Base-by-base conservation (phyloP, 2,329 filamentous ascomycete genomes). In the Cercospora sp. region DNA sequence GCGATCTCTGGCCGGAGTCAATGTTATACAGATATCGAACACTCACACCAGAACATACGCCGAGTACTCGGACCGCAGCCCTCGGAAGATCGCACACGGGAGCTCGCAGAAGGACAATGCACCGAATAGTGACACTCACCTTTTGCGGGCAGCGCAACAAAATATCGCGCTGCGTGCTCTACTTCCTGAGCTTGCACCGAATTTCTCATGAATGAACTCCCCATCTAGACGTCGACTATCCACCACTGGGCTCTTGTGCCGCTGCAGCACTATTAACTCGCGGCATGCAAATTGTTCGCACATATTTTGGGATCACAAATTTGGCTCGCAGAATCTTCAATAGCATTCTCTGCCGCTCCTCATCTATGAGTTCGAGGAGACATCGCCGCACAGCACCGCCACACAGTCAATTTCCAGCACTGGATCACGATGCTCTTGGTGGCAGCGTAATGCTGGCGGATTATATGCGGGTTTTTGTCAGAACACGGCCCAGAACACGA, bases 371-470 rank as follows among this genome's bases (percentile, higher is more conserved):
- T 24, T 24, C 16, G 37, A 49, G 43, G 45, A 24, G 12, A 13
- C 45, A 51, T 24, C 32, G 6, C 37, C 61, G 26, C n/a, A 24
- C 18, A 60, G 30, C 63, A 53, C 55, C 53, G 63, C 63, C 63
- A 16, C 55, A 37, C 9, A 8, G 16, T 32, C 57, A 59, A 53
- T 61, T 21, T 61, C 45, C 55, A 53, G 40, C 12, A 26, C 32
- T 26, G 16, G 55, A 26, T 53, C 63, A 66, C 37, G 43, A 49
- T 51, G 34, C 26, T 28, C 43, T 43, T 60, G 34, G 63, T 66
- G 32, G 63, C 55, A 55, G 63, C 63, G 34, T 51, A 28, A 66
- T 66, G 55, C 63, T 30, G 63, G 57, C 63, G 63, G 63, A 37
- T 37, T 40, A 66, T 53, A 28, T 61, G 58, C 63, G 63, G 63